Conservation (phyloP, 352 stramenopile genomes). For the Globisporangium solare region DNA sequence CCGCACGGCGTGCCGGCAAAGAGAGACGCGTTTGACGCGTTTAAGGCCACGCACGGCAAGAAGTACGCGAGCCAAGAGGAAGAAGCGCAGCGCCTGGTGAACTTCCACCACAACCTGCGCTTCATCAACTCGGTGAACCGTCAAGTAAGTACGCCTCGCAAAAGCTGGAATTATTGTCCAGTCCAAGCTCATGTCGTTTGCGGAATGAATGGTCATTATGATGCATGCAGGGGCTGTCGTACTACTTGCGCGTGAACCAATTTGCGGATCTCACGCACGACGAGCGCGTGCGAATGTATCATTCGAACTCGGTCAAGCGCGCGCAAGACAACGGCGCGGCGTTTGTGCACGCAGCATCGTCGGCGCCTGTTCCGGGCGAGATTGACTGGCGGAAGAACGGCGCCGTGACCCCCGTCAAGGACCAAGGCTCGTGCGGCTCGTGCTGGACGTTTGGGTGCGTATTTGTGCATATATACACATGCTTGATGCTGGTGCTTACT, state of each 20-base stretch:
- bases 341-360: conserved; percentile 33
- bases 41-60: conserved; percentile 58
- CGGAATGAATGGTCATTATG: not conserved
- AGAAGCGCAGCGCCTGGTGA: conserved; percentile 44
- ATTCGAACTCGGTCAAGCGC: conserved; percentile 39
- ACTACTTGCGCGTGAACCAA: conserved; percentile 75
- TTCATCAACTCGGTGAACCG: conserved; percentile 87
- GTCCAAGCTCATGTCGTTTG: not conserved
- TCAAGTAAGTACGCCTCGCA: conserved; percentile 29
- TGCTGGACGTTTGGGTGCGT: conserved; percentile 89
- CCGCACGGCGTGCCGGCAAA: conserved; percentile 57
- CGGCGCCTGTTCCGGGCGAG: conserved; percentile 43
- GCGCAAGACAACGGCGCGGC: conserved; percentile 58
- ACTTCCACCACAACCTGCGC: conserved; percentile 78
- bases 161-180: no score
- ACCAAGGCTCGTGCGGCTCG: conserved; percentile 89
- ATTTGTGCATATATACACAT: not conserved
- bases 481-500: not conserved
- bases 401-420: conserved; percentile 87
- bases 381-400: conserved; percentile 86
- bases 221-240: conserved; percentile 54
- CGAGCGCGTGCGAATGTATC: conserved; percentile 53
- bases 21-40: conserved; percentile 61
- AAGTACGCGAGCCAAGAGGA: conserved; percentile 44
- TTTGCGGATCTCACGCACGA: conserved; percentile 79